phyloP scores from a whole-genome alignment of 169 alveolate species.

The Eimeria brunetti region DNA sequence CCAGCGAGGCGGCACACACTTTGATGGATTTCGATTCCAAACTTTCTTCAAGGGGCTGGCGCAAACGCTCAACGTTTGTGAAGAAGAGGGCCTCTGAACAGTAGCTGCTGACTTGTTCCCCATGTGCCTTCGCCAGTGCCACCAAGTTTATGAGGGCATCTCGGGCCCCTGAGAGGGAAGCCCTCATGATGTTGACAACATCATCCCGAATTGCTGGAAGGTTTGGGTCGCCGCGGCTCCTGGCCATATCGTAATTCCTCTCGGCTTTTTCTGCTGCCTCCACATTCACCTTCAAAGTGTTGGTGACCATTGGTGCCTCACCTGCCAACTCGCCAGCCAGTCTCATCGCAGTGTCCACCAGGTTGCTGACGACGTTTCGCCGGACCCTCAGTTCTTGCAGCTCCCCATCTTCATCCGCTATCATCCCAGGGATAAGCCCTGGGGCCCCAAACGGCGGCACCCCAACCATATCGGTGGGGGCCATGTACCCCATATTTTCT shows the following conservation, averaged over 20 bases:
- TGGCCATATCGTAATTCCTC: neutral
- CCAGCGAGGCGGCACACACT: neutral
- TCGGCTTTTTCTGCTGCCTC: neutral
- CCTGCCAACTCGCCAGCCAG: neutral
- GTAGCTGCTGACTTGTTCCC: neutral
- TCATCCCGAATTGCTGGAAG: neutral
- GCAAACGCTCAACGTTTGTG: neutral
- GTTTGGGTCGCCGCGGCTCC: neutral
- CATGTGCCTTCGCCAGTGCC: neutral
- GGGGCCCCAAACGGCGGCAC: neutral
- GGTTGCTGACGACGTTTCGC: neutral
- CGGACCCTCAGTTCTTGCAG: neutral
- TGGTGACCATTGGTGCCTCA: too few species aligned
- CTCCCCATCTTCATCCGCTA: neutral
- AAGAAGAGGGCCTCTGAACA: neutral
- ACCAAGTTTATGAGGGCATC: neutral
- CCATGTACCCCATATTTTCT: neutral
- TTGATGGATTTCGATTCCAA: neutral
- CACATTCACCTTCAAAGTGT: neutral
- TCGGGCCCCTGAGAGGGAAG: neutral
- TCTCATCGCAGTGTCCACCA: neutral
- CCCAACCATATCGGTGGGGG: neutral
- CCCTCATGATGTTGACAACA: neutral
- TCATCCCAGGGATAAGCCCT: neutral
- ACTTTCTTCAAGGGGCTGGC: neutral